Base-by-base conservation (phyloP, 768 basidiomycete species). In the Russula sp. region DNA sequence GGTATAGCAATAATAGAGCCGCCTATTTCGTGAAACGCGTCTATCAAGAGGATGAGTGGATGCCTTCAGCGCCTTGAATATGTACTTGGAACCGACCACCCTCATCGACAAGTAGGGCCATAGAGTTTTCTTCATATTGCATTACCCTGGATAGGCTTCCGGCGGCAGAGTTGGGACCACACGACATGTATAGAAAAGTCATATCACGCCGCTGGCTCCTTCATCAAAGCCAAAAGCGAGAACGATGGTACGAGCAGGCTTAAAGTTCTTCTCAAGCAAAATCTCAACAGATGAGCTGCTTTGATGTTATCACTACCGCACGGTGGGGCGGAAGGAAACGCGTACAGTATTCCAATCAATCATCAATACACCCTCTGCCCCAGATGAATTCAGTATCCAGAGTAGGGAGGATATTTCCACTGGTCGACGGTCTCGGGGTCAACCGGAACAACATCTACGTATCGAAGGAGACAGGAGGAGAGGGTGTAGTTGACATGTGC, bases 51-150 rank as follows among this genome's bases (percentile, higher is more conserved):
- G 42, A 14, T 51, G 62, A 39, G 9, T 11, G 10, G 11, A 32
- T 27, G 27, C 27, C 27, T 27, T 27, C 27, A 27, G 27, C 31
- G 34, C 31, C 2, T 16, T 9, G 11, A 4, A 39, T 6, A 20
- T 14, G 44, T 47, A 7, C 40, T 49, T 10, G 40, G 11, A 13
- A 72, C 77, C 69, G 72, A 85, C 91, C 83, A 39, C 94, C 94
- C 77, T 98, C 95, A 70, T 98, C 95, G 39, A 98, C 79, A 50
- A 97, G 73, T 71, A 96, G 79, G 0, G 89, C 84, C 70, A 92
- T 84, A 4, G 83, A 81, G 69, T 92, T 73, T 63, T 81, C 71
- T 39, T 93, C 94, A 70, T 90, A 95, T 16, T 77, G 71, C 35
- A 97, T 73, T 49, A 75, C 75, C 13, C 74, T 69, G 0, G 77